phyloP scores from a whole-genome alignment of 2,329 filamentous ascomycete species.

The Trichoderma harzianum region DNA sequence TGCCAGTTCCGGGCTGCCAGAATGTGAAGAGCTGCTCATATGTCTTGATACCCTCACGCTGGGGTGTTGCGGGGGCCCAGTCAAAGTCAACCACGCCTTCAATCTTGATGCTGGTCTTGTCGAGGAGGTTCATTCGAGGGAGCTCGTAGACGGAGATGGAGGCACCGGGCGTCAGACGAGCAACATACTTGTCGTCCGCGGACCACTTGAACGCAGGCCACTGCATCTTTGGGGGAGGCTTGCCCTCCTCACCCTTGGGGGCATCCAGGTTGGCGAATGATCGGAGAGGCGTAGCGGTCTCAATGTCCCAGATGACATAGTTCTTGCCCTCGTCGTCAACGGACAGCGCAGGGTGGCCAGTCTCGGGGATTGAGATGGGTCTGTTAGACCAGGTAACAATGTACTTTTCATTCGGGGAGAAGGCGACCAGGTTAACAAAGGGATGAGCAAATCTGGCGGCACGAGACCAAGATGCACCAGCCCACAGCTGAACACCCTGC shows the following conservation, averaged over 20 bases:
- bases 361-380: constrained; percentile 87
- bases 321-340: constrained; percentile 98
- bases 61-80: constrained; percentile 83
- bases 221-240: constrained; percentile 78
- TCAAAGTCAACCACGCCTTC: constrained; percentile 97
- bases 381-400: constrained; percentile 95
- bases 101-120: constrained; percentile 91
- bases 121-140: constrained; percentile 82
- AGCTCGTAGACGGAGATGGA: constrained; percentile 90
- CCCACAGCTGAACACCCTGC: constrained; percentile 97
- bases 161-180: constrained; percentile 80
- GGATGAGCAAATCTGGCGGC: constrained; percentile 93
- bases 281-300: constrained; percentile 81
- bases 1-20: constrained; percentile 98
- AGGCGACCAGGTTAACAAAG: constrained; percentile 92
- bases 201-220: constrained; percentile 99
- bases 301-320: constrained; percentile 98
- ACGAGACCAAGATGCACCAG: constrained; percentile 81
- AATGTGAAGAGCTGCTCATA: constrained; percentile 97
- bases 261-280: constrained; percentile 91
- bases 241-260: constrained; percentile 56
- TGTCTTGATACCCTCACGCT: constrained; percentile 79
- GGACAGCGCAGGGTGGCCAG: constrained; percentile 76
- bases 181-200: constrained; percentile 93
- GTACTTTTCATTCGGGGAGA: constrained; percentile 90